Conservation (phyloP, 495 filamentous ascomycete species). For the Aspergillus ostianus region DNA sequence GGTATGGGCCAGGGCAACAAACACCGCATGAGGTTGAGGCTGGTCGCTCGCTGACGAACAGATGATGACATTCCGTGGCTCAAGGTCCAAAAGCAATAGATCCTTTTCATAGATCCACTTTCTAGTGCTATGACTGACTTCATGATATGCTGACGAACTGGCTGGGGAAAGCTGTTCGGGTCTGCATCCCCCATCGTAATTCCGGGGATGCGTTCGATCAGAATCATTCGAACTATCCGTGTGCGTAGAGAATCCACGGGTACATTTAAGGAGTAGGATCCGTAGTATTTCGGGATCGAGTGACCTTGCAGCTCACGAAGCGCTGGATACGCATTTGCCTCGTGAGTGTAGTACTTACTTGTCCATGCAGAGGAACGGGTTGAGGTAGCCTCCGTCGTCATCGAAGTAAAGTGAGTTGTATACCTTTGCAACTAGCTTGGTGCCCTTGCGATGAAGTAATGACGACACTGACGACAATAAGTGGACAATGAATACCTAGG, state of each 20-base stretch:
- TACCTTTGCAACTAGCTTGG: constrained; percentile 27
- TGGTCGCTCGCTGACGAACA: constrained; percentile 6
- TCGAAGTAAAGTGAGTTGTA: constrained; percentile 33
- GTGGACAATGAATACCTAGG: constrained; percentile 23
- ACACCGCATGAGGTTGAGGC: constrained; percentile 8
- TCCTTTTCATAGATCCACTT: constrained; percentile 19
- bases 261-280: constrained; percentile 25
- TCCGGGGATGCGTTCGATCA: constrained; percentile 25
- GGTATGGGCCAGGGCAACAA: constrained; percentile 25
- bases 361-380: constrained; percentile 28
- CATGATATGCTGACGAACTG: constrained; percentile 21
- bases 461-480: constrained; percentile 9
- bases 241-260: constrained; percentile 13
- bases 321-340: constrained; percentile 23
- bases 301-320: constrained; percentile 20
- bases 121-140: constrained; percentile 24
- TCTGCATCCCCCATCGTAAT: constrained; percentile 19
- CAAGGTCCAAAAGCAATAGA: constrained; percentile 20
- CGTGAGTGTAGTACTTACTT: constrained; percentile 27
- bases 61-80: constrained; percentile 24
- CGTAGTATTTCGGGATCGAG: constrained; percentile 23
- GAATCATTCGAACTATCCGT: constrained; percentile 25
- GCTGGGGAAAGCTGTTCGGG: constrained; percentile 13
- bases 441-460: constrained; percentile 10
- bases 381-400: constrained; percentile 21